Conservation (phyloP, 2,329 filamentous ascomycete species). For the Pyricularia pennisetigena region DNA sequence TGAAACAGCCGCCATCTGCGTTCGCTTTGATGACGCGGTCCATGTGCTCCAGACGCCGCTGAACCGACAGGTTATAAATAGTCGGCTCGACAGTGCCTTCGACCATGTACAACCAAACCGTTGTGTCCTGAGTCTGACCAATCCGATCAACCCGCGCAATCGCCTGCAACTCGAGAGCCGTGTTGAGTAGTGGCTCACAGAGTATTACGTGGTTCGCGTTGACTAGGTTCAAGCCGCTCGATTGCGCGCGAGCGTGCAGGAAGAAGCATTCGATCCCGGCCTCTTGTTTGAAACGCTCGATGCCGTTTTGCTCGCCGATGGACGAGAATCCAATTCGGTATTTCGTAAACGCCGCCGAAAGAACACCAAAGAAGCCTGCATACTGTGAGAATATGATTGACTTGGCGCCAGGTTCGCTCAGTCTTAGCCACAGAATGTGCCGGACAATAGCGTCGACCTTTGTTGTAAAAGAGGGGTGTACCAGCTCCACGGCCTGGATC, state of each 20-base stretch:
- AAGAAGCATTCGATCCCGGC: constrained; percentile 71
- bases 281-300: constrained; percentile 68
- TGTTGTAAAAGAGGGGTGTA: constrained; percentile 67
- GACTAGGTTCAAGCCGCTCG: constrained; percentile 81
- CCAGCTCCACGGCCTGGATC: constrained; percentile 73
- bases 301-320: constrained; percentile 59
- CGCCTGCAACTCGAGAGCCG: constrained; percentile 86
- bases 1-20: constrained; percentile 13
- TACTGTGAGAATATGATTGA: constrained; percentile 91
- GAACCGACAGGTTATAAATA: constrained; percentile 80
- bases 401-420: constrained; percentile 78
- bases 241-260: constrained; percentile 79
- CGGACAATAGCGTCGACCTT: constrained; percentile 79
- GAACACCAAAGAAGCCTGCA: constrained; percentile 66
- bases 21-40: constrained; percentile 29
- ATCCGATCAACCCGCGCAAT: constrained; percentile 94
- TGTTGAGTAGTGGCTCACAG: constrained; percentile 88
- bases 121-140: constrained; percentile 78
- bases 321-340: constrained; percentile 66
- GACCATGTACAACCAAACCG: constrained; percentile 93
- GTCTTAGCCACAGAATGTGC: constrained; percentile 77
- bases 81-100: constrained; percentile 84
- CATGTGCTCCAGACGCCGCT: constrained; percentile 70
- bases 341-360: constrained; percentile 57
- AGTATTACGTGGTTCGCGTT: constrained; percentile 92